phyloP scores from a whole-genome alignment of 257 asterid species.

The Paraleonurus japonicus region DNA sequence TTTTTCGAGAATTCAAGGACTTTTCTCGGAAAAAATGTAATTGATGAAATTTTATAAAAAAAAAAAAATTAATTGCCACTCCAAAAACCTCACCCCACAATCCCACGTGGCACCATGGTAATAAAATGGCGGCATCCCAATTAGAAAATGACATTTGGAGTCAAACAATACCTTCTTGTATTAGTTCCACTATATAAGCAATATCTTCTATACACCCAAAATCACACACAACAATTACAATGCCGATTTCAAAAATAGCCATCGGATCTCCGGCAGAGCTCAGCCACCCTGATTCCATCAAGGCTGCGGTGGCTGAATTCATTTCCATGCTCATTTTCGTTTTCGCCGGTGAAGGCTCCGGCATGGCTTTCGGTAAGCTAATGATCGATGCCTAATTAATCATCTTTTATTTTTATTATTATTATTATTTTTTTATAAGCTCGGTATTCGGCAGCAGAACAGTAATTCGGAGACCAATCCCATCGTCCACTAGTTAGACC shows the following conservation, averaged over 20 bases:
- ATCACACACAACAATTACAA: constrained; percentile 3
- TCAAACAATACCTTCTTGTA: not conserved
- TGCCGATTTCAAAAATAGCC: constrained; percentile 59
- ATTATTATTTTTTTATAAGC: no score
- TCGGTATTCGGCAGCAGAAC: no score
- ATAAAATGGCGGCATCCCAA: constrained; percentile 45
- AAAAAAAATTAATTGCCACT: no score
- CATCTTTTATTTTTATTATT: no score
- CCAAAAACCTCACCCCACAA: not conserved
- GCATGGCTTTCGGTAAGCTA: constrained; percentile 66
- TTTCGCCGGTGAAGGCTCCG: constrained; percentile 73
- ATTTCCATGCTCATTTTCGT: constrained; percentile 71
- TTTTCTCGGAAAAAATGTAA: no score
- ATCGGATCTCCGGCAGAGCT: constrained; percentile 59
- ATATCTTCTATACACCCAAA: not conserved
- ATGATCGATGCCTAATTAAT: no score
- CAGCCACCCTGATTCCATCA: constrained; percentile 59
- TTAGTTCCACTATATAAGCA: constrained; percentile 21
- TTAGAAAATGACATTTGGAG: constrained; percentile 22
- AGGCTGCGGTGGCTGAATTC: constrained; percentile 74
- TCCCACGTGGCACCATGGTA: constrained; percentile 41
- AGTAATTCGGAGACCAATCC: no score
- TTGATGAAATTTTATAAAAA: no score
- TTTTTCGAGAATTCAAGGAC: no score
- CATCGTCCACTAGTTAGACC: no score